Base-by-base conservation (phyloP, 75 land plant genomes). In the Cunninghamia lanceolata region DNA sequence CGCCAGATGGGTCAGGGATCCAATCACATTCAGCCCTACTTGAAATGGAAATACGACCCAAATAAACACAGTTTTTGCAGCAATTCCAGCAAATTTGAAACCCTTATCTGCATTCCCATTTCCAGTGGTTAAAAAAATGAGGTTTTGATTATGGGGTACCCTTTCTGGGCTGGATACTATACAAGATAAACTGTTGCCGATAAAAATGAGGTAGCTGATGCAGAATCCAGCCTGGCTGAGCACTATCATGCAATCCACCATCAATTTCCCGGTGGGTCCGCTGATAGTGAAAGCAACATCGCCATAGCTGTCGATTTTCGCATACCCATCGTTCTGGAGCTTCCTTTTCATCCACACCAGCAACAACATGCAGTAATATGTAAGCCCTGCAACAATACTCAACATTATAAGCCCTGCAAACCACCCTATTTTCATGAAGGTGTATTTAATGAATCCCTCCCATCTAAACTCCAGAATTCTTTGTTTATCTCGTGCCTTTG, bases 351-450 rank as follows among this genome's bases (percentile, higher is more conserved):
- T 91, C 83, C 75, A 40, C 86, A 96, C 94, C 84, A 96, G 88
- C 35, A 97, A 92, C 95, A 97, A 92, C 98, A 97, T 95, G 82
- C 95, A 91, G 92, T 94, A 88, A 84, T 93, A 97, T 84, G 93
- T 91, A 2, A 95, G 83, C 34, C 74, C 54, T 28, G 91, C 94
- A n/a, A 93, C 90, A 17, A 63, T n/a, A 85, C 85, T 63, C 86
- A 97, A 59, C 74, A 89, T 88, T 70, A 92, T 36, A 70, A 86
- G 9, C 39, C 93, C 95, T 83, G 86, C 87, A 38, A 87, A 46
- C 99, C 99, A 97, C n/a, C 99, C 99, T 32, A 93, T 91, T 66
- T 71, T 87, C 90, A 85, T 92, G 94, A 95, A 97, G 59, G 96
- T 90, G 90, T 95, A 97, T n/a, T n/a, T n/a, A n/a, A n/a, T n/a